Conservation (phyloP, 2,329 filamentous ascomycete species). For the Paracorniculantispora psalliotae region DNA sequence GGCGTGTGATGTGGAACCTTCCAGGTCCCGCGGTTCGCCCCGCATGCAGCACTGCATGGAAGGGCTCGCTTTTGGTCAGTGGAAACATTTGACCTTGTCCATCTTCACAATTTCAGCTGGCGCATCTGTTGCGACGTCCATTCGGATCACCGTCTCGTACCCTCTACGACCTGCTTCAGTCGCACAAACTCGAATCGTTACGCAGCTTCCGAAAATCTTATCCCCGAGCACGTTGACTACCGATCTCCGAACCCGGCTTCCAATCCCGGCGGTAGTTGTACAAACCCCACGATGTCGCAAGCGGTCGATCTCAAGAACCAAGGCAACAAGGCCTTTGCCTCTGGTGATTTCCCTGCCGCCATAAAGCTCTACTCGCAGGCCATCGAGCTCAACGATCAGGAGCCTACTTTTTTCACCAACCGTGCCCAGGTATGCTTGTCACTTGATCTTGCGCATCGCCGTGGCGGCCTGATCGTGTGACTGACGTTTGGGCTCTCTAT, state of each 20-base stretch:
- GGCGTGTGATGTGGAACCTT: conserved; percentile 5
- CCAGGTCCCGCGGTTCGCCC: conserved; percentile 11
- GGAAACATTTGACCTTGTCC: conserved; percentile 1
- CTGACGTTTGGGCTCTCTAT: conserved; percentile 31
- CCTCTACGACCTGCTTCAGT: not conserved
- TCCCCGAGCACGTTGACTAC: not conserved
- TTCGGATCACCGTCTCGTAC: not conserved
- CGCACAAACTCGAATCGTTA: not conserved
- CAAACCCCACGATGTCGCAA: conserved; percentile 38
- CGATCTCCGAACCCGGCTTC: not conserved
- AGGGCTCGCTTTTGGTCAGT: not conserved
- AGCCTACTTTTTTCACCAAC: conserved; percentile 91
- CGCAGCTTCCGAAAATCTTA: not conserved
- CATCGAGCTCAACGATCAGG: conserved; percentile 75
- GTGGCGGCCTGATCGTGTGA: conserved; percentile 35
- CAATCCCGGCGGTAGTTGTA: not conserved
- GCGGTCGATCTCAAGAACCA: conserved; percentile 84
- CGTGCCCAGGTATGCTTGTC: conserved; percentile 64
- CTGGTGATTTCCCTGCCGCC: conserved; percentile 80
- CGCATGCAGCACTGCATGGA: conserved; percentile 4
- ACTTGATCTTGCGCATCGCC: conserved; percentile 16
- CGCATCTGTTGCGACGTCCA: not conserved
- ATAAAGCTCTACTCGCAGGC: conserved; percentile 82
- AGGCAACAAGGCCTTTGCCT: conserved; percentile 87
- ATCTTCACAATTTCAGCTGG: not conserved